Percentiles rank a stretch among this genome's conserved stretches.
phyloP scores from a whole-genome alignment of 2,329 filamentous ascomycete genomes.

The Epichloe brachyelytri region DNA sequence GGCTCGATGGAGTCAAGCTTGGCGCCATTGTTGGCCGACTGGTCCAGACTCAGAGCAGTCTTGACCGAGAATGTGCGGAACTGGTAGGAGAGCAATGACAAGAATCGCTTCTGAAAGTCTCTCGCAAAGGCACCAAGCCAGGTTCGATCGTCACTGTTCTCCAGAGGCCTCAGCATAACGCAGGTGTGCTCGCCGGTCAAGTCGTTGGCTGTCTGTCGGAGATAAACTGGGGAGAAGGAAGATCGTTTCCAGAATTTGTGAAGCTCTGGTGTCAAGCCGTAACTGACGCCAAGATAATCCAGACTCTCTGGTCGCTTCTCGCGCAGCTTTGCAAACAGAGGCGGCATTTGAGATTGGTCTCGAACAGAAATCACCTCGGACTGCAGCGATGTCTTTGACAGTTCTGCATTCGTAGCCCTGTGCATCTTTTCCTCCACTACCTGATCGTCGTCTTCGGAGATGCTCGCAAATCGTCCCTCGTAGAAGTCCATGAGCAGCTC shows the following conservation, averaged over 20 bases:
- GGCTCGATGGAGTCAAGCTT: constrained; percentile 43
- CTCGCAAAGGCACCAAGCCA: constrained; percentile 87
- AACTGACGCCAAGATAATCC: constrained; percentile 92
- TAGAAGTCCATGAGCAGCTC: constrained; percentile 86
- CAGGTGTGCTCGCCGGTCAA: constrained; percentile 95
- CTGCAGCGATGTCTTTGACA: constrained; percentile 62
- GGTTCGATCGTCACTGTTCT: constrained; percentile 51
- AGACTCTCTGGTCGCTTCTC: constrained; percentile 69
- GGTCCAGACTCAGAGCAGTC: constrained; percentile 74
- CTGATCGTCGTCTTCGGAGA: constrained; percentile 57
- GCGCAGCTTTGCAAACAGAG: constrained; percentile 76
- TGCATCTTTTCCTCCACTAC: constrained; percentile 51
- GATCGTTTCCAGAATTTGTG: constrained; percentile 97
- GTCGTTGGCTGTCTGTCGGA: constrained; percentile 91
- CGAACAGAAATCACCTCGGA: constrained; percentile 82
- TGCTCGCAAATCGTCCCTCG: constrained; percentile 76
- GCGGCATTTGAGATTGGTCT: constrained; percentile 84
- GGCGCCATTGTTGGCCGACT: constrained; percentile 65
- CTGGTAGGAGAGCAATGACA: constrained; percentile 80
- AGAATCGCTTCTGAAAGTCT: constrained; percentile 91
- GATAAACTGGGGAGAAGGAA: constrained; percentile 77
- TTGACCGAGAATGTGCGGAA: constrained; percentile 72
- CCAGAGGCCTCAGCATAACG: constrained; percentile 83
- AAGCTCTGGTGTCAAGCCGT: constrained; percentile 73
- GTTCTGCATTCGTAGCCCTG: constrained; percentile 69